Evolutionary conservation across 1,139 yeast genomes (phyloP), one percentile per base, ranked within the genome.

Genomic region (Suhomyces ambrosiae): DNA sequence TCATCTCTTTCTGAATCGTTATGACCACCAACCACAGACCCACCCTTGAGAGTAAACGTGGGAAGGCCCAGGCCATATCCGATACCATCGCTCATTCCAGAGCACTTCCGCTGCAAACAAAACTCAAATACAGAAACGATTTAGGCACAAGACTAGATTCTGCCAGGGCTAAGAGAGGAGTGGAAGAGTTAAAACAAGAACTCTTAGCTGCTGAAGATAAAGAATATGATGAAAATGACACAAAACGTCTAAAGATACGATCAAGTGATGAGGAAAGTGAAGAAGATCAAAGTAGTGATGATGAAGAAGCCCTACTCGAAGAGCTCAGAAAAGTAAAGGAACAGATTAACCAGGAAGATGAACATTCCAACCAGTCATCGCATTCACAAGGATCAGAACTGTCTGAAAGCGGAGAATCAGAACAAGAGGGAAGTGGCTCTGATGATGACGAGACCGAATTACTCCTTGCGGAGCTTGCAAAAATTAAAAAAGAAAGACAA

Each of bases 1-100:
- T 23, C 16, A 22, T 5, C 18, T 24, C 27, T 11, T 24, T 15
- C 27, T 8, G 7, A 5, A 26, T 3, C 15, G 15, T n/a, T n/a
- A 87, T 87, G 96, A 85, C 95, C 1, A 83, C 95, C 2, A 92
- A 94, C 33, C 96, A 87, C 56, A 74, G 95, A 57, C 96, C 97
- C 0, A 87, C 95, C 7, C 73, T 87, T 45, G 96, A 89, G 53
- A 86, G 92, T 42, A 89, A 95, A 40, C 74, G 80, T 50, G 97
- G 96, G 4, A 78, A 76, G 48, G 68, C 65, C 21, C 61, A 73
- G 35, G 51, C 53, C 2, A 68, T 71, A 17, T 44, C 48, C 11
- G 68, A 68, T 37, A 58, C 76, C 28, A 86, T 82, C 9, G 60
- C 69, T 10, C 96, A 88, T 58, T 74, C 88, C 2, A 66, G 95